These are phyloP conservation scores for Ambrosia hybrid DNA, from an alignment of 140 eudicot genomes.

Conservation along the genomic window DNA sequence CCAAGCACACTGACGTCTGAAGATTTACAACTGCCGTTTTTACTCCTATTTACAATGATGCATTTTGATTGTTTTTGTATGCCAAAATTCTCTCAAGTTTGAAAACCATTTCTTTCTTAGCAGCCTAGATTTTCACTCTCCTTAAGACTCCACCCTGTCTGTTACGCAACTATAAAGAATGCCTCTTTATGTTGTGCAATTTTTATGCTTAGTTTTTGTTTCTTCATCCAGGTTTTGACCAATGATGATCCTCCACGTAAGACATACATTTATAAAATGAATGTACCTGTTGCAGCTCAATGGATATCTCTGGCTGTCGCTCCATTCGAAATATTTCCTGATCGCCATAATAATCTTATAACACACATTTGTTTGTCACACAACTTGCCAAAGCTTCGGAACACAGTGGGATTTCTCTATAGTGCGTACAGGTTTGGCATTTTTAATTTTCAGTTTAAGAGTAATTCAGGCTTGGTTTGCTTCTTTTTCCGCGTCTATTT, in stretches of 20 bases:
- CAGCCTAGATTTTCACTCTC: too few relatives aligned
- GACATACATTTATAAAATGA: constrained; percentile 73
- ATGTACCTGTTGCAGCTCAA: constrained; percentile 86
- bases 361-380: constrained; percentile 80
- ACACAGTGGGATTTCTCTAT: constrained; percentile 77
- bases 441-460: not conserved
- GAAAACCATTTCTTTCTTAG: constrained; percentile 4
- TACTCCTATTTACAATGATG: not conserved
- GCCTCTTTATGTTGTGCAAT: constrained; percentile 6
- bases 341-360: constrained; percentile 53
- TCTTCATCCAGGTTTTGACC: constrained; percentile 69
- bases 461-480: not conserved
- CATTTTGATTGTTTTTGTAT: constrained; percentile 2
- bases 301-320: constrained; percentile 92
- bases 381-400: constrained; percentile 62
- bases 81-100: not conserved
- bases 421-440: constrained; percentile 71
- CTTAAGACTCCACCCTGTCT: not conserved
- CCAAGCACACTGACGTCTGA: not conserved
- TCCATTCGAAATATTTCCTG: constrained; percentile 85
- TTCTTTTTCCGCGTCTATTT: constrained; percentile 7
- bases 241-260: constrained; percentile 81
- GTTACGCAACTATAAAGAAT: not conserved
- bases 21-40: not conserved
- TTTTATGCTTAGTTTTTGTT: constrained; percentile 20